phyloP scores from a whole-genome alignment of 78 protist genomes.

The Paratrimastix pyriformis region DNA sequence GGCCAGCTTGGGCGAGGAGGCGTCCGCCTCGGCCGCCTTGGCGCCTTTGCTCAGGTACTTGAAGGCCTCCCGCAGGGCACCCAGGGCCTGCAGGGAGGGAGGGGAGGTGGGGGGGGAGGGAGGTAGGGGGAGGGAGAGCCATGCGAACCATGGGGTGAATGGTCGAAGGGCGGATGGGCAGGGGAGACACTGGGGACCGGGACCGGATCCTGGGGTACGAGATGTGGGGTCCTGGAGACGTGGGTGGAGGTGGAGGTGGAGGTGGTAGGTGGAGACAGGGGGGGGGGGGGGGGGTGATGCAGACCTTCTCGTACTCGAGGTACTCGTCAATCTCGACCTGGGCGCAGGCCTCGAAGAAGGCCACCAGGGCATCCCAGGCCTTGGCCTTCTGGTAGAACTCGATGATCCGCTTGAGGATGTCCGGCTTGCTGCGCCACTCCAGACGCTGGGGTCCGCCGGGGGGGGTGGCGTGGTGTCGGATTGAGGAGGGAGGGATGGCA shows the following conservation, averaged over 20 bases:
- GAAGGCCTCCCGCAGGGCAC: conserved; percentile 50
- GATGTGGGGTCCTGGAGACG: no score
- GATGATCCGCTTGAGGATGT: conserved; percentile 47
- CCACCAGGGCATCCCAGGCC: conserved; percentile 45
- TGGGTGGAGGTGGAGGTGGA: no score
- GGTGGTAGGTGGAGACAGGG: no score
- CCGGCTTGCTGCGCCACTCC: conserved; percentile 57
- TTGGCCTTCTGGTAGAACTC: conserved; percentile 63
- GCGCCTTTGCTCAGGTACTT: conserved; percentile 24
- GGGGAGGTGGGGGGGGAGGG: no score
- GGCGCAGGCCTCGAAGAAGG: conserved; percentile 61
- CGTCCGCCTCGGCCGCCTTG: no score
- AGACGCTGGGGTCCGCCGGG: not conserved
- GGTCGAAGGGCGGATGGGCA: no score
- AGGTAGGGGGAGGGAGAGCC: no score
- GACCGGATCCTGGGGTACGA: no score
- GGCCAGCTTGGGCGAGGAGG: no score
- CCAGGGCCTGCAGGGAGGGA: conserved; percentile 25
- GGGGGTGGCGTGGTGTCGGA: not conserved
- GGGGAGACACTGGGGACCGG: no score
- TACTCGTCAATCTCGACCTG: conserved; percentile 71
- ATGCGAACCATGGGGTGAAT: no score
- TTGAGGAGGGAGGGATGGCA: not conserved
- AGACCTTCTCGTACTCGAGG: conserved; percentile 63
- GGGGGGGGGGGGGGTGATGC: no score